Evolutionary conservation across 2,329 filamentous ascomycete genomes (phyloP).

Genomic region (Aspergillus awamori): DNA sequence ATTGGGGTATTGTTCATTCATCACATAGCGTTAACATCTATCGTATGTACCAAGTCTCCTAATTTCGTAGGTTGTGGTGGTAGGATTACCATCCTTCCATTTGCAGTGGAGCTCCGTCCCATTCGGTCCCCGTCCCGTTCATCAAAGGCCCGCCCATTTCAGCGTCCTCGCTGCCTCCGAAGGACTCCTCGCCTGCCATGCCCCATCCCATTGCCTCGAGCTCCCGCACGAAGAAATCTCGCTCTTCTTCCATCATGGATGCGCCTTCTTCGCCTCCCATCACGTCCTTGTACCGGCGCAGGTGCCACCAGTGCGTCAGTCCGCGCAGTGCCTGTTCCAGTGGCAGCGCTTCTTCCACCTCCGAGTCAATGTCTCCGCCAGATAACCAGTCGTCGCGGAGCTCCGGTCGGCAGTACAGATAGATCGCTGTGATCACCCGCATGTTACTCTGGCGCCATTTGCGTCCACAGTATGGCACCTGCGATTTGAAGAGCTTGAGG

Average conservation of each 20-base stretch:
- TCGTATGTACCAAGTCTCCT: background rate
- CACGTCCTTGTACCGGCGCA: conserved; percentile 77
- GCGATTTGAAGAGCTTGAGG: conserved; percentile 96
- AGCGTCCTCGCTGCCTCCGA: conserved; percentile 32
- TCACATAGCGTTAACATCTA: background rate
- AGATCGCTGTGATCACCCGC: conserved; percentile 97
- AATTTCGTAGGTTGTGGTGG: no score
- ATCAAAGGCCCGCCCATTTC: conserved; percentile 31
- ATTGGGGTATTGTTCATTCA: conserved; percentile 1
- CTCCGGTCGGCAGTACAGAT: conserved; percentile 89
- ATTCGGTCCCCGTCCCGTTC: conserved; percentile 39
- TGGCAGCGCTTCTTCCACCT: conserved; percentile 89
- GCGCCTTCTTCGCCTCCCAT: conserved; percentile 59
- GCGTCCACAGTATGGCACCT: conserved; percentile 95
- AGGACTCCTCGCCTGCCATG: conserved; percentile 40
- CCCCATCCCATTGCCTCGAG: conserved; percentile 69
- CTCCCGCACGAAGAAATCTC: conserved; percentile 78
- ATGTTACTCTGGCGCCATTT: conserved; percentile 99
- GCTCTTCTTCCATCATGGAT: conserved; percentile 68
- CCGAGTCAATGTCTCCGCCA: conserved; percentile 86
- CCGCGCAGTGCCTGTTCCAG: conserved; percentile 87
- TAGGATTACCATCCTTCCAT: conserved; percentile 37
- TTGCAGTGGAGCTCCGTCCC: conserved; percentile 40
- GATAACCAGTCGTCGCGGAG: conserved; percentile 91
- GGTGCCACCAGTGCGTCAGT: conserved; percentile 92